Evolutionary conservation across 75 land plant genomes (phyloP).

Genomic region (Cunninghamia lanceolata): DNA sequence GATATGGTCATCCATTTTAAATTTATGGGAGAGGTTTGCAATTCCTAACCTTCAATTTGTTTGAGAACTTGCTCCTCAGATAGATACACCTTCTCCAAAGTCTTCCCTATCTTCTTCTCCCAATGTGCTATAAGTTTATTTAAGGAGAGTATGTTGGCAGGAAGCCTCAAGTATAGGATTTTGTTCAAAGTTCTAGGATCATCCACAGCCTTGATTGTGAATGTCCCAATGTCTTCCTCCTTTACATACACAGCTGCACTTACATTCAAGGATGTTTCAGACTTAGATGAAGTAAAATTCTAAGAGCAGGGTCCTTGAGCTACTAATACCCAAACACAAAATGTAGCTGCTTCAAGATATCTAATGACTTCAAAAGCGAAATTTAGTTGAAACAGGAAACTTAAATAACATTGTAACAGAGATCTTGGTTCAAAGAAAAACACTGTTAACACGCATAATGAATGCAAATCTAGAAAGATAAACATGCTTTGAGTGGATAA

Average conservation of each 20-base stretch:
- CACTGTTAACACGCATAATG: too few species aligned
- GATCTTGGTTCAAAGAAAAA: neutral
- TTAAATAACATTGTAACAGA: neutral
- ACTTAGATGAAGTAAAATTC: too few species aligned
- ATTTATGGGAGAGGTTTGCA: neutral
- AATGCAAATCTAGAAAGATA: too few species aligned
- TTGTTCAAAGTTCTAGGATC: constrained; percentile 31
- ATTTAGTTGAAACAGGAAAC: neutral
- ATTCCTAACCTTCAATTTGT: constrained; percentile 14
- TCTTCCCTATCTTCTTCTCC: constrained; percentile 29
- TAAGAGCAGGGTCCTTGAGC: neutral
- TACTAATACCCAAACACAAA: too few species aligned
- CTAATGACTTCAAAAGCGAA: neutral
- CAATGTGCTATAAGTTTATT: constrained; percentile 21
- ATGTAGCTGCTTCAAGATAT: too few species aligned
- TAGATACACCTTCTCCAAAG: constrained; percentile 13
- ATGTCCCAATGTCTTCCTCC: constrained; percentile 30
- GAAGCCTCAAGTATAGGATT: constrained; percentile 16
- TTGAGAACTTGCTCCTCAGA: constrained; percentile 16
- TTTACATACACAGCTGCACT: neutral
- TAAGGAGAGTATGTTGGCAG: constrained; percentile 13
- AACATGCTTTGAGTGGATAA: too few species aligned
- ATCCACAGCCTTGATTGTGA: constrained; percentile 17
- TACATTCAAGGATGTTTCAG: neutral
- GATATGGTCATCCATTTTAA: neutral